These are phyloP conservation scores for Potentilla sterilis DNA, from an alignment of 306 rosid species.

Conservation along the genomic window DNA sequence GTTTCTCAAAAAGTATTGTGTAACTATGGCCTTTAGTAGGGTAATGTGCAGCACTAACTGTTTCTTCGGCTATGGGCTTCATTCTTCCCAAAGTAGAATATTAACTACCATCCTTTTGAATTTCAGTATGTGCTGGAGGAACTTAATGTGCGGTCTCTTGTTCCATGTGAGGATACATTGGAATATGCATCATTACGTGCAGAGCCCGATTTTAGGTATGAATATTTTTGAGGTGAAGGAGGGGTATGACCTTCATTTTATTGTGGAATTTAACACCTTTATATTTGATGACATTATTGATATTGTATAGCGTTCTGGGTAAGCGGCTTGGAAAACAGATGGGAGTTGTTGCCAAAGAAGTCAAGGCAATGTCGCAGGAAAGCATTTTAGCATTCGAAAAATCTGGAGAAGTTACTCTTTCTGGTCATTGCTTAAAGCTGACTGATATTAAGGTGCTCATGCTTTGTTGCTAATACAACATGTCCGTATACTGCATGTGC, in stretches of 20 bases:
- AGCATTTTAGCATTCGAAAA: conserved; percentile 79
- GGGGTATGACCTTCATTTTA: not conserved
- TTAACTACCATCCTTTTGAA: conserved; percentile 25
- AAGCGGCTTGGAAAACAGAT: conserved; percentile 91
- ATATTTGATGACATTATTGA: conserved; percentile 15
- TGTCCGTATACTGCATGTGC: not conserved
- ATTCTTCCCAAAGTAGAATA: not conserved
- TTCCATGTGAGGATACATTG: conserved; percentile 78
- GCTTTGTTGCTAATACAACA: conserved; percentile 12
- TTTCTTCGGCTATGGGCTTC: not conserved
- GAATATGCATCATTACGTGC: conserved; percentile 87
- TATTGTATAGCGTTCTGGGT: conserved; percentile 58
- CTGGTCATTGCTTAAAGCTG: conserved; percentile 68
- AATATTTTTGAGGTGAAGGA: not conserved
- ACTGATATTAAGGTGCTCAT: conserved; percentile 78
- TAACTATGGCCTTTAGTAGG: not conserved
- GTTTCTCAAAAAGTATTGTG: too few species aligned
- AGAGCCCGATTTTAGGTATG: conserved; percentile 91
- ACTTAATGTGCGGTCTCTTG: conserved; percentile 79
- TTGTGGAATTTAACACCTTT: not conserved
- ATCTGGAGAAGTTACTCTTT: conserved; percentile 69
- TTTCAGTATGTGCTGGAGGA: conserved; percentile 87
- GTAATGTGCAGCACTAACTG: not conserved
- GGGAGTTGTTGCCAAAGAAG: conserved; percentile 78
- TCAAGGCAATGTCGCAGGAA: conserved; percentile 89